Evolutionary conservation across 768 basidiomycete genomes (phyloP), one percentile per base, ranked within the genome.

Genomic region (Pulveroboletus sp.): DNA sequence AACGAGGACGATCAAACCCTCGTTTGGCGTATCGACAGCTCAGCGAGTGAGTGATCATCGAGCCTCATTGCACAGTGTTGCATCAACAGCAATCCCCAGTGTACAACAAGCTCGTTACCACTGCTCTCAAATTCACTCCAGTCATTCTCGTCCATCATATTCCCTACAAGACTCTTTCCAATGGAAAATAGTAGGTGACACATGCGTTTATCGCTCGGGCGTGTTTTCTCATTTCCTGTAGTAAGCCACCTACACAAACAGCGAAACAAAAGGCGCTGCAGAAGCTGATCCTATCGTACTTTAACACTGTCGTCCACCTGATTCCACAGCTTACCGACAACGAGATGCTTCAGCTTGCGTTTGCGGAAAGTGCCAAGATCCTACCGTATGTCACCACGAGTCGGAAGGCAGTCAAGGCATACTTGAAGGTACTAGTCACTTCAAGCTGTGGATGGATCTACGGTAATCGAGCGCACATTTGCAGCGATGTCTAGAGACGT

Each of bases 81-180:
- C 27, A n/a, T 54, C 55, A 13, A 60, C 26, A 7, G 15, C 10
- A 5, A 1, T 13, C 39, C 17, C 15, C 33, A 95, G 93, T 97
- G n/a, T 98, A 94, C 72, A 86, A 86, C 73, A 96, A 97, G 71
- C 77, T 98, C 18, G 75, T 99, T 39, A 80, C 80, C 10, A 95
- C 94, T 1, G 72, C 93, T 2, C 74, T 99, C 26, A 83, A 82
- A 61, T 99, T 90, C 69, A 94, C 94, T 0, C 94, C 96, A 2
- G 77, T 97, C 36, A 78, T 97, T 8, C 77, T 99, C 15, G 77
- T 80, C 43, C 84, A 94, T 61, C 94, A 97, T 58, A 74, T 89
- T 32, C 94, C 95, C 0, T 92, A 83, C 73, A 95, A 93, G 71
- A 83, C 79, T 2, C 76, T 85, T 24, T 64, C 83, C 1, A 83